Percentiles rank a stretch among this genome's conserved stretches.
Evolutionary conservation across 129 eudicot genomes (phyloP).

Genomic region (Pittosporum tobira): DNA sequence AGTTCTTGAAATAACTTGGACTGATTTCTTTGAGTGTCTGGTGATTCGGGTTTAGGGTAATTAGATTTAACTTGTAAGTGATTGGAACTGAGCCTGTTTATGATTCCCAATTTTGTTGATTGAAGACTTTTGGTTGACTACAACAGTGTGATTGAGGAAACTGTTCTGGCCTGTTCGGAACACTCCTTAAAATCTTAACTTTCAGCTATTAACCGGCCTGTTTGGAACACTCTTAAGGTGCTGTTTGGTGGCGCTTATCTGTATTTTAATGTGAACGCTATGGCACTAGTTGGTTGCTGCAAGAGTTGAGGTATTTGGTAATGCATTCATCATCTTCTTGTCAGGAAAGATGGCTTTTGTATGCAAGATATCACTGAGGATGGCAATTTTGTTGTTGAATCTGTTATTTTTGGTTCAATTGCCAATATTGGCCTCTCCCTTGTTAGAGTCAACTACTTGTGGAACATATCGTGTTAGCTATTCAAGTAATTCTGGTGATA

Average conservation of each 20-base stretch:
- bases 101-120: slow-evolving; percentile 17
- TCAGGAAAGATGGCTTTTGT: slow-evolving; percentile 18
- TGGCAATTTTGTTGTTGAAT: slow-evolving; percentile 21
- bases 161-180: not conserved
- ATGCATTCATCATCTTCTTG: slow-evolving; percentile 7
- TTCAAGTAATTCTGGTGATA: slow-evolving; percentile 29
- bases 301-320: not conserved
- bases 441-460: slow-evolving; percentile 29
- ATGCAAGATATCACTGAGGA: slow-evolving; percentile 18
- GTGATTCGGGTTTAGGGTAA: slow-evolving; percentile 1
- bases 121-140: slow-evolving; percentile 31
- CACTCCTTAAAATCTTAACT: not conserved
- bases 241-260: too few relatives aligned
- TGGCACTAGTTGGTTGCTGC: not conserved
- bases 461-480: slow-evolving; percentile 34
- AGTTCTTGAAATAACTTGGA: not conserved
- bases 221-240: too few relatives aligned
- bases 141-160: slow-evolving; percentile 25
- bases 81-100: slow-evolving; percentile 10
- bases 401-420: slow-evolving; percentile 43
- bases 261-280: not conserved
- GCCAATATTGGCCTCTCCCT: slow-evolving; percentile 26
- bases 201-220: not conserved
- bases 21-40: not conserved
- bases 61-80: slow-evolving; percentile 3